Conservation (phyloP, 2,329 filamentous ascomycete species). For the Cryphonectria nitschkei region DNA sequence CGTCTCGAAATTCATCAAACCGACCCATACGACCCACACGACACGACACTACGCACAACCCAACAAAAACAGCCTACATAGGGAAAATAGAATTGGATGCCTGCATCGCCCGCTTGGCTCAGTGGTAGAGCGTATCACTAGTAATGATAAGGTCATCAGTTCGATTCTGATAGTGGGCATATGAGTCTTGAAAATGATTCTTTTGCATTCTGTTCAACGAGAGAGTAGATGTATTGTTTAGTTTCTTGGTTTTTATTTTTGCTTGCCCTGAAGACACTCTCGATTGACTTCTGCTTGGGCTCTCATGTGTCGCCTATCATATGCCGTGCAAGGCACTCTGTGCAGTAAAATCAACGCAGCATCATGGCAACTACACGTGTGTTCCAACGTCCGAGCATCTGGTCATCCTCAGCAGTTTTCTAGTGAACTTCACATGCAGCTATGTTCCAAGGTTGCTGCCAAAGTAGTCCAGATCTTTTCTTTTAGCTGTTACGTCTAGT, state of each 20-base stretch:
- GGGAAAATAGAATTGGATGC: accelerated
- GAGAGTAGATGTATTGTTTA: background rate
- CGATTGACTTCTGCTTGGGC: background rate
- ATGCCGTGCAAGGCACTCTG: background rate
- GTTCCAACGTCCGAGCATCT: background rate
- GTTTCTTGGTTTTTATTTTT: background rate
- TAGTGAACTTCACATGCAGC: background rate
- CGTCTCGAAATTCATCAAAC: background rate
- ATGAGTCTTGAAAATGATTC: background rate
- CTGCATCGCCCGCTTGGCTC: slow-evolving; percentile 24
- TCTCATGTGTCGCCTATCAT: background rate
- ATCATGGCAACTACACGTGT: background rate
- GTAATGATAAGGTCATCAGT: slow-evolving; percentile 29
- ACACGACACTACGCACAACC: background rate
- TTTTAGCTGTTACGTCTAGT: no score
- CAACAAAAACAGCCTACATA: background rate
- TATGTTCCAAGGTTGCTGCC: background rate
- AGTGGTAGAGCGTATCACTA: slow-evolving; percentile 31
- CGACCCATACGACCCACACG: background rate
- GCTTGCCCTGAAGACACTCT: background rate
- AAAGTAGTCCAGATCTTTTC: no score
- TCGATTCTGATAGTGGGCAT: slow-evolving; percentile 28
- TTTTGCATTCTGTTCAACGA: background rate
- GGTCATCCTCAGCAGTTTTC: background rate
- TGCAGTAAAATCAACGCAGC: background rate